Base-by-base conservation (phyloP, 805 yeast species). In the Schizosaccharomyces cryophilus region DNA sequence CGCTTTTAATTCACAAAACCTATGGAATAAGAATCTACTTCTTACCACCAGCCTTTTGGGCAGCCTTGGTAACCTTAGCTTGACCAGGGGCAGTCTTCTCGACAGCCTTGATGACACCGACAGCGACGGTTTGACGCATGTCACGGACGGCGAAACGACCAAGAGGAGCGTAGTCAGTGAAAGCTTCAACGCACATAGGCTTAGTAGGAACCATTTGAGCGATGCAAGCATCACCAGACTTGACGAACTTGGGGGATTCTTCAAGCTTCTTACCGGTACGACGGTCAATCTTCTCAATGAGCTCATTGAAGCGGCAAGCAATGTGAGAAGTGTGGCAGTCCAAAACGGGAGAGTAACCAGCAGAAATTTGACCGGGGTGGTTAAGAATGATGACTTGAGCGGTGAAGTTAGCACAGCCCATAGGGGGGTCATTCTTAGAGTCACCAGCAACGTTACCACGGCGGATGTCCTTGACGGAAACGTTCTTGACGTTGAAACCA, bases 41-140 rank as follows among this genome's bases (percentile, higher is more conserved):
- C 51, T 45, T 45, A 24, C 26, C 51, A 45, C 51, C 51, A n/a
- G 87, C 87, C 83, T 83, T 83, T 69, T 76, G 77, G 76, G 95
- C 95, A 76, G 95, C 87, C 87, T 87, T 87, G 88, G 95, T 86
- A 72, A 86, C 93, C 88, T 87, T 86, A 78, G 87, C 89, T 73
- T 87, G 86, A 73, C 77, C 78, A 72, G 86, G 85, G 77, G 77
- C 78, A 69, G 85, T 73, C 85, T 87, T 87, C 73, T 80, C 94
- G 71, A 87, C 95, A 67, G 87, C 77, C 84, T 90, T 90, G 85
- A 90, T 85, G 74, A 89, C 95, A 86, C 96, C 96, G 75, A 89
- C 96, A 75, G 96, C 96, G 73, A 89, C 96, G 72, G 96, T 89
- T 80, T 88, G 96, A 85, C 96, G 86, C 96, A 88, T 88, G 80